A percentile compares a stretch with the other conserved stretches of the same genome.
These are phyloP conservation scores for Yarrowia sp. DNA, from an alignment of 805 yeast species.

Conservation along the genomic window DNA sequence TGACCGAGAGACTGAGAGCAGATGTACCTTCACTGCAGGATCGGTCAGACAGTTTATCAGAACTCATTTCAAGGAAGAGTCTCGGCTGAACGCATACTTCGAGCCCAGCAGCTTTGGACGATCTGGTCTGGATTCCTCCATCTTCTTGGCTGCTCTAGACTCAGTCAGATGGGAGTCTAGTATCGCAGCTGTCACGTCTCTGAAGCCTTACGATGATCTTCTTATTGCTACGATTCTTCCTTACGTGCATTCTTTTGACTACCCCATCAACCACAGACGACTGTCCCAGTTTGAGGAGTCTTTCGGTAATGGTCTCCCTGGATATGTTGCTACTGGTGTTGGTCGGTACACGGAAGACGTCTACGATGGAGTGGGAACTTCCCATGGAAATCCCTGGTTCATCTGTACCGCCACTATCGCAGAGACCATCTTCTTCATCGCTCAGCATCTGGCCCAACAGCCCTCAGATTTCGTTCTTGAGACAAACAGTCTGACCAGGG, in stretches of 20 bases:
- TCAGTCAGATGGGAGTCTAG: background rate
- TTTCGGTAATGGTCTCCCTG: constrained; percentile 26
- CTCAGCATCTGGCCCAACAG: constrained; percentile 31
- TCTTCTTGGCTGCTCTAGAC: constrained; percentile 46
- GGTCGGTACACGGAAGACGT: constrained; percentile 94
- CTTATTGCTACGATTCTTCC: constrained; percentile 48
- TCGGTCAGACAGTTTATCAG: constrained; percentile 26
- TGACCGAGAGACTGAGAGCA: constrained; percentile 28
- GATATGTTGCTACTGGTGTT: constrained; percentile 35
- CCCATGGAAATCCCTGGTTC: constrained; percentile 94
- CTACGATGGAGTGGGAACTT: constrained; percentile 67
- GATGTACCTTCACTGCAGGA: constrained; percentile 26
- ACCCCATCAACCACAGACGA: constrained; percentile 52
- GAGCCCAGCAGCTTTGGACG: constrained; percentile 57
- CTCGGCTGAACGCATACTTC: constrained; percentile 51
- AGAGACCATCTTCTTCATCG: constrained; percentile 36
- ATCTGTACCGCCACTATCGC: constrained; percentile 45
- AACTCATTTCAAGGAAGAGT: constrained; percentile 28
- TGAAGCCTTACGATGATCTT: constrained; percentile 29
- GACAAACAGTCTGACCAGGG: constrained; percentile 21
- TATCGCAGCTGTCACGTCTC: background rate
- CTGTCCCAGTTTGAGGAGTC: constrained; percentile 24
- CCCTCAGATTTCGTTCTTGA: constrained; percentile 27
- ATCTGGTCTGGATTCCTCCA: constrained; percentile 76
- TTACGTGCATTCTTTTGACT: constrained; percentile 64